Conservation (phyloP, 805 yeast species). For the Tetrapisispora arboricola region DNA sequence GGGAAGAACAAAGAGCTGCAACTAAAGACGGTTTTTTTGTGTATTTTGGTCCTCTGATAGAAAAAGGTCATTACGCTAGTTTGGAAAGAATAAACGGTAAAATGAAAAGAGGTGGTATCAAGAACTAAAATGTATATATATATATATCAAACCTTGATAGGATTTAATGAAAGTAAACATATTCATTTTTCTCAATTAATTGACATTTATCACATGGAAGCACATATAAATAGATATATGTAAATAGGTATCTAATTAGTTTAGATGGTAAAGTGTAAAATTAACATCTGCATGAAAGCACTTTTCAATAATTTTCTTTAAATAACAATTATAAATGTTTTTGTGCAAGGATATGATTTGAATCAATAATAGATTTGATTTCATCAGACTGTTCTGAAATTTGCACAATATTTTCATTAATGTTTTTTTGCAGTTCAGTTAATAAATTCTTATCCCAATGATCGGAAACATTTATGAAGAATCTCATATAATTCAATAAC, state of each 20-base stretch:
- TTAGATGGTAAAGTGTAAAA: too few species aligned
- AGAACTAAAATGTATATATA: constrained; percentile 21
- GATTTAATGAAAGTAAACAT: too few species aligned
- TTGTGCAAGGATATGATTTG: background rate
- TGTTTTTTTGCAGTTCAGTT: background rate
- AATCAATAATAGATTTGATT: background rate
- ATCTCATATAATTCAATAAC: constrained; percentile 47
- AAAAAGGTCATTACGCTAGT: constrained; percentile 41
- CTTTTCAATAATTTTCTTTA: too few species aligned
- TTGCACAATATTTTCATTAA: background rate
- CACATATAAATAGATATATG: too few species aligned
- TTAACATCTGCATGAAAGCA: too few species aligned
- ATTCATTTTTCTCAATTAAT: too few species aligned
- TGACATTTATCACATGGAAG: too few species aligned
- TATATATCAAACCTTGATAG: too few species aligned
- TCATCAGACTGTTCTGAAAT: background rate
- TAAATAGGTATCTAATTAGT: too few species aligned
- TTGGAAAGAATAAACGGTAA: constrained; percentile 39
- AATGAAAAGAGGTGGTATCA: constrained; percentile 30
- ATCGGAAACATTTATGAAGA: constrained; percentile 33
- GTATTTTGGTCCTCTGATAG: constrained; percentile 82
- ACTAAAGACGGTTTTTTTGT: constrained; percentile 95
- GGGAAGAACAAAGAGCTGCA: constrained; percentile 89
- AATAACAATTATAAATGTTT: background rate
- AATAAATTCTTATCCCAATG: constrained; percentile 25